Percentiles rank a stretch among this genome's conserved stretches.
Conservation (phyloP, 306 rosid genomes). For the Prunus mongolica region DNA sequence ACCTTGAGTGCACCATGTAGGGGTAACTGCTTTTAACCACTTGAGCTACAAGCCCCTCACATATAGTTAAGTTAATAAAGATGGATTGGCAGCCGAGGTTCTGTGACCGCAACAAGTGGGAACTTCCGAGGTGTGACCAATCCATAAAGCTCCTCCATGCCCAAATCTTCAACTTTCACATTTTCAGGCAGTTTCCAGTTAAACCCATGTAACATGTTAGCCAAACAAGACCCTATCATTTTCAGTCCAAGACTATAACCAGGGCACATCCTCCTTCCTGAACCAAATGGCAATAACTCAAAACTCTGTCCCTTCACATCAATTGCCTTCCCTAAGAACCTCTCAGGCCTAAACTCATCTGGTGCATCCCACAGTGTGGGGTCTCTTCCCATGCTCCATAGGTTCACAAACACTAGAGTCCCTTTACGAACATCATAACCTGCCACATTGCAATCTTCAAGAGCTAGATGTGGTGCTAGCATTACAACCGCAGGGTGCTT, state of each 20-base stretch:
- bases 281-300: slow-evolving; percentile 28
- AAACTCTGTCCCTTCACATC: slow-evolving; percentile 23
- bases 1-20: too few species aligned
- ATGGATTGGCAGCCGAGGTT: slow-evolving; percentile 25
- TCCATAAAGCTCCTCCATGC: slow-evolving; percentile 28
- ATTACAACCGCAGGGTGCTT: slow-evolving; percentile 9
- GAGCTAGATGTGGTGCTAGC: slow-evolving; percentile 22
- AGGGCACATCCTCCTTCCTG: slow-evolving; percentile 29
- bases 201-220: slow-evolving; percentile 29
- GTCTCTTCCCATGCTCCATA: slow-evolving; percentile 30
- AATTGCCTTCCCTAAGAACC: slow-evolving; percentile 12
- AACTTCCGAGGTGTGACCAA: slow-evolving; percentile 18
- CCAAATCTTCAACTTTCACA: slow-evolving; percentile 6
- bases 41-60: background rate
- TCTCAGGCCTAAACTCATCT: slow-evolving; percentile 15
- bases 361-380: slow-evolving; percentile 18
- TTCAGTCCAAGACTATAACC: slow-evolving; percentile 16
- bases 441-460: slow-evolving; percentile 8
- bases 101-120: slow-evolving; percentile 24
- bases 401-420: slow-evolving; percentile 14
- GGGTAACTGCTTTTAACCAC: too few species aligned
- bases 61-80: slow-evolving; percentile 9
- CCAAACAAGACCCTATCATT: background rate
- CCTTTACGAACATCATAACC: slow-evolving; percentile 16
- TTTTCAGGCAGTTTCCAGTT: slow-evolving; percentile 8